Evolutionary conservation across 2,329 filamentous ascomycete genomes (phyloP).

Genomic region (Fusarium xyrophilum): DNA sequence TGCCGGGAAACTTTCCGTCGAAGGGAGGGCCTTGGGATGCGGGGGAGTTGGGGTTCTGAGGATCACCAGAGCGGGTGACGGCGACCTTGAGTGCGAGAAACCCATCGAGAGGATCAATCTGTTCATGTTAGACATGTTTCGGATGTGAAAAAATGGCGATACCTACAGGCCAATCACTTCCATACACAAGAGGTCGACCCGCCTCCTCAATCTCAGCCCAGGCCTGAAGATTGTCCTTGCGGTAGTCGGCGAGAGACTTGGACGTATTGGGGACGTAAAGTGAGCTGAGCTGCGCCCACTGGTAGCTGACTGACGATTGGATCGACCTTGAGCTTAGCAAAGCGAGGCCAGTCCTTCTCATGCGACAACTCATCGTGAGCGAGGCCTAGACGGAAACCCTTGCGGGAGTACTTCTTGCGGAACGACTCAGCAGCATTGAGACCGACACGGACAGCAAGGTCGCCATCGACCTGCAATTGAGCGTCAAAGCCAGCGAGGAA

Average conservation of each 20-base stretch:
- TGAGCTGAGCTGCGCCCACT: conserved; percentile 41
- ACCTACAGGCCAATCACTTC: conserved; percentile 42
- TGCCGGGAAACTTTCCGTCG: conserved; percentile 33
- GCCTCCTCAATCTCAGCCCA: conserved; percentile 30
- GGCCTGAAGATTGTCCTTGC: conserved; percentile 41
- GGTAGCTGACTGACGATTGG: conserved; percentile 37
- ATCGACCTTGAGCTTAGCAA: conserved; percentile 37
- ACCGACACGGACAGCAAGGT: conserved; percentile 36
- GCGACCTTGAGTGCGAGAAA: conserved; percentile 41
- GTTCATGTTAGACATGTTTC: not conserved
- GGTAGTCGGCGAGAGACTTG: conserved; percentile 32
- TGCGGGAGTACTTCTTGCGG: conserved; percentile 26
- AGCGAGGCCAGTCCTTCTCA: conserved; percentile 37
- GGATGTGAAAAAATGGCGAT: too few species aligned
- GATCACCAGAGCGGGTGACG: conserved; percentile 39
- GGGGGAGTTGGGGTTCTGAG: conserved; percentile 38
- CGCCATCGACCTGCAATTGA: conserved; percentile 39
- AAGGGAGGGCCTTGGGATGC: conserved; percentile 33
- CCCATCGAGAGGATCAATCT: conserved; percentile 42
- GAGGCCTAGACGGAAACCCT: conserved; percentile 36
- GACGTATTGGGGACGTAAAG: conserved; percentile 38
- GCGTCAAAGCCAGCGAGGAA: conserved; percentile 34
- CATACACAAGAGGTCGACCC: conserved; percentile 33
- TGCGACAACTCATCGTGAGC: conserved; percentile 39
- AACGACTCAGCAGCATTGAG: conserved; percentile 37